These are phyloP conservation scores for Ailanthus altissimus DNA, from an alignment of 345 rosid species.

Conservation along the genomic window DNA sequence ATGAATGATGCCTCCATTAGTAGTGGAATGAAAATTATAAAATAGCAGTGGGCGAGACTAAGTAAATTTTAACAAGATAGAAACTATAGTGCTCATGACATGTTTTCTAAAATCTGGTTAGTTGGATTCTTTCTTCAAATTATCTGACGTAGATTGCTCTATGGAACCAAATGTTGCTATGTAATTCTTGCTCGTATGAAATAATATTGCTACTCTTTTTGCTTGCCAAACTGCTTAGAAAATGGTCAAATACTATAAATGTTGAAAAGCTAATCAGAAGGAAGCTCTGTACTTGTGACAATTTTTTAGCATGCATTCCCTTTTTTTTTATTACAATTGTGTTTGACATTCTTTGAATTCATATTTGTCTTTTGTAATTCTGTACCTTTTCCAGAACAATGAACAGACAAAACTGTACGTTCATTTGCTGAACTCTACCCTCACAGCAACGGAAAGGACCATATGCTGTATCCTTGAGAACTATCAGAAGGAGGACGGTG, in stretches of 20 bases:
- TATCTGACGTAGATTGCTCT: neutral
- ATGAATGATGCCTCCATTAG: neutral
- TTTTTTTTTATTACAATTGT: neutral
- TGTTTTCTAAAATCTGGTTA: neutral
- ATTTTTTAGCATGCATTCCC: neutral
- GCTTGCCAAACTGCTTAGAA: neutral
- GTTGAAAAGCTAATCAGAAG: neutral
- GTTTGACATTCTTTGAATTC: neutral
- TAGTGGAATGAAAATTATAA: neutral
- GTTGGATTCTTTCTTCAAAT: neutral
- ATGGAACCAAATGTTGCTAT: neutral
- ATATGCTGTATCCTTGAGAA: conserved; percentile 92
- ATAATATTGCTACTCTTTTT: neutral
- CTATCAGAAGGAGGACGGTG: conserved; percentile 81
- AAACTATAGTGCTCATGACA: neutral
- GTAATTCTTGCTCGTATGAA: neutral
- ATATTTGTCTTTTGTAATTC: neutral
- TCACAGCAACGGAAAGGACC: conserved; percentile 94
- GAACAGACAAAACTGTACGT: conserved; percentile 81
- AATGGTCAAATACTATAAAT: neutral
- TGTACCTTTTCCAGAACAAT: conserved; percentile 53
- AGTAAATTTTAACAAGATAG: neutral
- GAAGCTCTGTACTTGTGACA: neutral
- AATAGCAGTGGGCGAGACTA: neutral
- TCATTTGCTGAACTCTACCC: conserved; percentile 89